Percentiles rank a stretch among this genome's conserved stretches.
phyloP scores from a whole-genome alignment of 2,329 filamentous ascomycete genomes.

The Aspergillus ibericus region DNA sequence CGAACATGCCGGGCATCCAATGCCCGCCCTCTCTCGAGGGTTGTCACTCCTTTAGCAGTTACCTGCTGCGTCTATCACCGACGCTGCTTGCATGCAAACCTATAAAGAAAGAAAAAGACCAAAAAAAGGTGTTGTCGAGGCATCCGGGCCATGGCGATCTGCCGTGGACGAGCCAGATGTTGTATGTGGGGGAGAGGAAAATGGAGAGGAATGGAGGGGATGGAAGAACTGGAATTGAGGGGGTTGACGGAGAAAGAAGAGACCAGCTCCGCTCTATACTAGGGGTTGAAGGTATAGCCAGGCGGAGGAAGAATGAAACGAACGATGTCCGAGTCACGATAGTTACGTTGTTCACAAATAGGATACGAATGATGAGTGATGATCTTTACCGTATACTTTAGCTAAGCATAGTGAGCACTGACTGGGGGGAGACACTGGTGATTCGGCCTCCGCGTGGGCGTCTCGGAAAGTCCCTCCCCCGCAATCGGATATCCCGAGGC shows the following conservation, averaged over 20 bases:
- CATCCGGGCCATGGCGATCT: constrained; percentile 4
- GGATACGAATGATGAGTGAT: constrained; percentile 5
- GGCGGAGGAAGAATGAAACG: constrained; percentile 8
- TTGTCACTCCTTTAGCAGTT: constrained; percentile 20
- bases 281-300: constrained; percentile 7
- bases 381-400: background rate
- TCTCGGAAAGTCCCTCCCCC: background rate
- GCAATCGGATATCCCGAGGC: constrained; percentile 3
- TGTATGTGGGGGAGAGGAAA: constrained; percentile 9
- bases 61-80: background rate
- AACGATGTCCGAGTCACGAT: background rate
- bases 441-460: background rate
- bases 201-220: background rate
- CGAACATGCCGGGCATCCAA: constrained; percentile 8
- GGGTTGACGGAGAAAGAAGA: constrained; percentile 1
- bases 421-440: too few relatives aligned
- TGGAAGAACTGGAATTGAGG: background rate
- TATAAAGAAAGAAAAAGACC: constrained; percentile 5
- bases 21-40: constrained; percentile 1
- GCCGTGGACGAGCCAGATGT: constrained; percentile 19
- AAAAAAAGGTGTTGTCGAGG: constrained; percentile 10
- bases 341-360: background rate
- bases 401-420: too few relatives aligned
- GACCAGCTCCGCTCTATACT: constrained; percentile 13
- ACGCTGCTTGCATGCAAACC: background rate